Conservation (phyloP, 129 eudicot species). For the Helianthus tuberosus region DNA sequence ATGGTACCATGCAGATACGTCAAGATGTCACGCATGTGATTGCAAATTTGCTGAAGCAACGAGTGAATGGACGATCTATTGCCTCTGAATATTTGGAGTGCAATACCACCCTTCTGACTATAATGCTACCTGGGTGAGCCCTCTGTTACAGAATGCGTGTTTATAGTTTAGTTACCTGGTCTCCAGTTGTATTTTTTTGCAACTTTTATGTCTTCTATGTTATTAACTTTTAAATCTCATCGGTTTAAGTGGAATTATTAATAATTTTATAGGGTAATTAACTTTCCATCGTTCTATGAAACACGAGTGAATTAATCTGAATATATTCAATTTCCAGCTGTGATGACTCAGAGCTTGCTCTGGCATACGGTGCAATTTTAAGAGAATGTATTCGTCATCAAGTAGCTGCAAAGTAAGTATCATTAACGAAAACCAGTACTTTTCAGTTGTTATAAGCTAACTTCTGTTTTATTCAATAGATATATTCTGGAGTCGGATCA, state of each 20-base stretch:
- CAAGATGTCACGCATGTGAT: conserved; percentile 56
- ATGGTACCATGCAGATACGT: conserved; percentile 46
- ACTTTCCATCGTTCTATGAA: too few species aligned
- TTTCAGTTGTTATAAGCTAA: conserved; percentile 4
- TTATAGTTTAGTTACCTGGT: neutral
- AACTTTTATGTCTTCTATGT: too few species aligned
- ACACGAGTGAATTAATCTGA: conserved; percentile 4
- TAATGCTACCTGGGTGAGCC: conserved; percentile 50
- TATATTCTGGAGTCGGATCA: conserved; percentile 81
- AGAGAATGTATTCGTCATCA: conserved; percentile 94
- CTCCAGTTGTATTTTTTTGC: too few species aligned
- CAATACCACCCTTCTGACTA: conserved; percentile 40
- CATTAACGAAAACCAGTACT: conserved; percentile 3
- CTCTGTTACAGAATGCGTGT: conserved; percentile 10
- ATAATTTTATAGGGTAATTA: too few species aligned
- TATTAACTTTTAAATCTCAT: neutral
- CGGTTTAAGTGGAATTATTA: too few species aligned
- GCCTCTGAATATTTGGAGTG: conserved; percentile 52
- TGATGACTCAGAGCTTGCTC: conserved; percentile 66
- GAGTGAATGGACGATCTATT: conserved; percentile 40
- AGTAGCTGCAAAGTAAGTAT: conserved; percentile 69
- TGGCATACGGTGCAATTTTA: conserved; percentile 78
- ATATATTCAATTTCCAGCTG: conserved; percentile 44
- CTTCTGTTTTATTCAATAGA: conserved; percentile 41
- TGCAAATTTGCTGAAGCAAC: conserved; percentile 50